Conservation (phyloP, 345 rosid species). For the Eucalyptus curtisii region DNA sequence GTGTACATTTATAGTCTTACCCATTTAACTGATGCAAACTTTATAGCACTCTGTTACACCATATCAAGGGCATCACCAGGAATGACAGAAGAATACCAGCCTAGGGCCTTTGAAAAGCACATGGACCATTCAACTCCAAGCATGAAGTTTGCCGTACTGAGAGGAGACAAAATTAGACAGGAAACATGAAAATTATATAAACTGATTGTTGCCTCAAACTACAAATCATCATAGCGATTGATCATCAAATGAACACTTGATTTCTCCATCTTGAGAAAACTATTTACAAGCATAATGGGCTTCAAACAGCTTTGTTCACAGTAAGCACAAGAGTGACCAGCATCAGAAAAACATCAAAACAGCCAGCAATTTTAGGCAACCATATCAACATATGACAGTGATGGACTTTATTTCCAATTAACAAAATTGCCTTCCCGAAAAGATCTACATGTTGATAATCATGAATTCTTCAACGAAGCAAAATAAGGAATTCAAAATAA, state of each 20-base stretch:
- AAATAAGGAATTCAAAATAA: not conserved
- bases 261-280: not conserved
- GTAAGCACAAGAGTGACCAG: not conserved
- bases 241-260: not conserved
- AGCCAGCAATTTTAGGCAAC: not conserved
- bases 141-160: not conserved
- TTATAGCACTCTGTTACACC: not conserved
- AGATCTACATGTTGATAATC: not conserved
- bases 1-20: slow-evolving; percentile 44
- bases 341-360: not conserved
- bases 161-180: not conserved
- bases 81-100: not conserved
- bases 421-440: not conserved
- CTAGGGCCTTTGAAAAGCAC: not conserved
- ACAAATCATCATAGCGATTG: not conserved
- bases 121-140: not conserved
- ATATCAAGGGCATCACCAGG: not conserved
- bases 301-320: not conserved
- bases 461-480: not conserved
- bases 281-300: not conserved
- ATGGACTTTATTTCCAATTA: not conserved
- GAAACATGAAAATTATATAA: not conserved
- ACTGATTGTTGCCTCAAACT: not conserved
- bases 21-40: slow-evolving; percentile 15
- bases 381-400: not conserved